These are phyloP conservation scores for Ochromonas danica DNA, from an alignment of 108 stramenopile genomes.

Conservation along the genomic window DNA sequence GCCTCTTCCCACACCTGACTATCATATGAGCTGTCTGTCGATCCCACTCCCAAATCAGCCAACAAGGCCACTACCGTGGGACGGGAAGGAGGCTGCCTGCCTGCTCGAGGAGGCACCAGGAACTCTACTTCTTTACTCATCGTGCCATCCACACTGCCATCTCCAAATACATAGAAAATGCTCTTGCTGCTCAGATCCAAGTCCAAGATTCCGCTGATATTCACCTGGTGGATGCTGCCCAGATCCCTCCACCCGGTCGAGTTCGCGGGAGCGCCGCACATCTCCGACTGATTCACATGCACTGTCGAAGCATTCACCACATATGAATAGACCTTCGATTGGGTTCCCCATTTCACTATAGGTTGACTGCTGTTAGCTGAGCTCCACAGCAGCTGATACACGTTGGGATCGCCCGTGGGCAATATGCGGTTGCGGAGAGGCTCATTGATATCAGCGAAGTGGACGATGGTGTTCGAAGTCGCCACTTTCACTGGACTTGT, in stretches of 20 bases:
- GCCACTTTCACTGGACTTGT: background rate
- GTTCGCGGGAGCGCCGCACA: slow-evolving; percentile 2
- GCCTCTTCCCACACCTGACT: background rate
- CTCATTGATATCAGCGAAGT: background rate
- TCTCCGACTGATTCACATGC: background rate
- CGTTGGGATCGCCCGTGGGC: slow-evolving; percentile 19
- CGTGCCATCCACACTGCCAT: background rate
- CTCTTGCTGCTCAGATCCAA: background rate
- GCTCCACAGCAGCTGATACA: background rate
- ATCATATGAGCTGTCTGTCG: slow-evolving; percentile 4
- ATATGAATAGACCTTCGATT: background rate
- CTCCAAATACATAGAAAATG: slow-evolving; percentile 19
- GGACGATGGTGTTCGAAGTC: background rate
- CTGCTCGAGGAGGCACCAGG: slow-evolving; percentile 10
- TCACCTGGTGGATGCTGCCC: background rate
- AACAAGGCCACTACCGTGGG: background rate
- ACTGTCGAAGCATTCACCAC: background rate
- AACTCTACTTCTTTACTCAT: background rate
- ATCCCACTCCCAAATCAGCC: slow-evolving; percentile 8
- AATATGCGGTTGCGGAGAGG: background rate
- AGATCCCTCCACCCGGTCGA: background rate
- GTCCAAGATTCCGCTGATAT: background rate
- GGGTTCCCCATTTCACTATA: background rate
- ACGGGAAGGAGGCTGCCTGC: background rate
- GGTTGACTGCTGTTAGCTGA: slow-evolving; percentile 25